Evolutionary conservation across 495 filamentous ascomycete species (phyloP), one percentile per base, ranked within the genome.

Genomic region (Lasiosphaeria hispida): DNA sequence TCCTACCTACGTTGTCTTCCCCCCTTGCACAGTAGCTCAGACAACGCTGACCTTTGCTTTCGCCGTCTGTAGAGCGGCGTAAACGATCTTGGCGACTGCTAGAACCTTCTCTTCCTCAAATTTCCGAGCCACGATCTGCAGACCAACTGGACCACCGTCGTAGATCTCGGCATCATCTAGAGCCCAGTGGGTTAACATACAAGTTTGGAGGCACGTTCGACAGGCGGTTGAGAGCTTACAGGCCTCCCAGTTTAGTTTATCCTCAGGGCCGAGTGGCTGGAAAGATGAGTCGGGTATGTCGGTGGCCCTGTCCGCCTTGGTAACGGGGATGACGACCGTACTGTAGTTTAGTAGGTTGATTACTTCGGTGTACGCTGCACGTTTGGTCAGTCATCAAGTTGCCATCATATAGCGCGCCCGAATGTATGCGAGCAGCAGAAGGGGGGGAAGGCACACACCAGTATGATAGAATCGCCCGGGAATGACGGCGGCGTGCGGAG

Each of bases 401-500:
- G 11, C 8, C 10, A 30, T 54, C 19, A 43, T 14, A 1, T 54
- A 7, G 11, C 7, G 39, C 4, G 39, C 23, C 17, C 8, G 38
- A 39, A 9, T 1, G 17, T 8, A 18, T 37, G 10, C n/a, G 15
- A 14, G 15, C 38, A 30, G 23, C 23, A 5, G 23, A 30, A 30
- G 23, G 23, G 23, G 23, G 23, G 23, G 23, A 30, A 5, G 23
- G 23, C 23, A 30, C 23, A 7, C 37, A 9, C 59, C 67, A 57
- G 44, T 63, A 44, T 75, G 64, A 23, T 65, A 69, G 17, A 45
- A 70, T 15, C 59, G 67, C 1, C 67, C 70, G 1, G 66, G 67
- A 10, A 69, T 61, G 8, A 71, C 63, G 8, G 66, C 85, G 0
- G 87, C 83, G 60, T 88, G 86, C 0, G 80, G 74, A 8, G 76